Evolutionary conservation across 306 rosid genomes (phyloP), one percentile per base, ranked within the genome.

Genomic region (Castanea mollissima): DNA sequence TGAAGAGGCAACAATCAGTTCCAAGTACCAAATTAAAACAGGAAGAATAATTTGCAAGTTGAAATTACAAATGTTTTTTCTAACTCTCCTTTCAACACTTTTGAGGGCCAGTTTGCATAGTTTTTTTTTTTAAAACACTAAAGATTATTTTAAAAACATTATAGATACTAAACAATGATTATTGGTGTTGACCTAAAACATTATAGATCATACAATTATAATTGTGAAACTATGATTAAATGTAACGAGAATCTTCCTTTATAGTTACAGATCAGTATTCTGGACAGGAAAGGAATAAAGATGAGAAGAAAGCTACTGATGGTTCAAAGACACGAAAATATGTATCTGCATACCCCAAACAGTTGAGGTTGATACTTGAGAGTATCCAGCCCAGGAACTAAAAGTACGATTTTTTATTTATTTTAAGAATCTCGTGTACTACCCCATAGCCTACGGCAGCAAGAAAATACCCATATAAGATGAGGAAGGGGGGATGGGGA

Each of bases 1-100:
- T 94, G 89, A 64, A 63, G 65, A 75, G 69, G 73, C 63, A 75
- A 76, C 46, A 73, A 80, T 51, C 80, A 34, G 71, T 31, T 21
- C 25, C 49, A 73, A 75, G 55, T 31, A 41, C 46, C 46, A 41
- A 41, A 41, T 44, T 75, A 25, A 74, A 68, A 80, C 55, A 75
- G 51, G 54, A 89, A 65, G 54, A 44, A 16, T 16, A 63, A 49
- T 4, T 74, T 44, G 44, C n/a, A 83, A 71, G 70, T 35, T 46
- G 35, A 20, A 44, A 12, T 52, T 10, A 65, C n/a, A 41, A 72
- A 44, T 7, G 16, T 52, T 41, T 16, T 21, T 32, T 46, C 27
- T 14, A 59, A 4, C 5, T 67, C 8, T 25, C 69, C 69, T 62
- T 27, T 27, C 7, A 62, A 27, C 35, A 62, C 38, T 62, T 20